A percentile compares a stretch with the other conserved stretches of the same genome.
phyloP scores from a whole-genome alignment of 768 basidiomycete species.

The Hemileccinum rubropunctum region DNA sequence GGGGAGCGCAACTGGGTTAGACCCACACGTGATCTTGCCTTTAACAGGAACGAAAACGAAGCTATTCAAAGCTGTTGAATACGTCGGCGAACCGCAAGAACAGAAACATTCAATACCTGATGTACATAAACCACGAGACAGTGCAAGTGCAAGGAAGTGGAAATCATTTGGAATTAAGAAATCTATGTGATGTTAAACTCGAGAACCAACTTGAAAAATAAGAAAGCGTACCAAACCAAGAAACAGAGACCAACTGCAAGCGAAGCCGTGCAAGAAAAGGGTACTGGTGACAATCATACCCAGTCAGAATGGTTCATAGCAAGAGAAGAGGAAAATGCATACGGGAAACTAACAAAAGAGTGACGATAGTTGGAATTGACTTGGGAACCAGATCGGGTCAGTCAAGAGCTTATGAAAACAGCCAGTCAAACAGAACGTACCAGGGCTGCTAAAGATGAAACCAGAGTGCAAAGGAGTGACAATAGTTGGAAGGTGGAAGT shows the following conservation, averaged over 20 bases:
- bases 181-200: neutral
- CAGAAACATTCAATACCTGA: neutral
- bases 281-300: neutral
- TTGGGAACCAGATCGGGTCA: neutral
- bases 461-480: slow-evolving; percentile 11
- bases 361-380: slow-evolving; percentile 15
- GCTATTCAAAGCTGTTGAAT: neutral
- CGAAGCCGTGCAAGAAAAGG: neutral
- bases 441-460: neutral
- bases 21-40: too few relatives aligned
- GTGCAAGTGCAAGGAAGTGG: too few relatives aligned
- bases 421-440: neutral
- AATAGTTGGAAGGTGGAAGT: slow-evolving; percentile 6
- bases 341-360: slow-evolving; percentile 10
- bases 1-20: too few relatives aligned
- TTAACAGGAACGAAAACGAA: neutral
- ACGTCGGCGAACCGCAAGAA: neutral
- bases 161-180: neutral
- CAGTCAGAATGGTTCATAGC: neutral
- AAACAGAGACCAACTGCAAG: neutral
- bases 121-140: neutral
- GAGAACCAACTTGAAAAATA: too few relatives aligned
- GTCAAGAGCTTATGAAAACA: neutral
- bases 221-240: slow-evolving; percentile 3
- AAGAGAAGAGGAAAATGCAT: neutral